These are phyloP conservation scores for Tricholomella constricta DNA, from an alignment of 768 basidiomycete species.

Conservation along the genomic window DNA sequence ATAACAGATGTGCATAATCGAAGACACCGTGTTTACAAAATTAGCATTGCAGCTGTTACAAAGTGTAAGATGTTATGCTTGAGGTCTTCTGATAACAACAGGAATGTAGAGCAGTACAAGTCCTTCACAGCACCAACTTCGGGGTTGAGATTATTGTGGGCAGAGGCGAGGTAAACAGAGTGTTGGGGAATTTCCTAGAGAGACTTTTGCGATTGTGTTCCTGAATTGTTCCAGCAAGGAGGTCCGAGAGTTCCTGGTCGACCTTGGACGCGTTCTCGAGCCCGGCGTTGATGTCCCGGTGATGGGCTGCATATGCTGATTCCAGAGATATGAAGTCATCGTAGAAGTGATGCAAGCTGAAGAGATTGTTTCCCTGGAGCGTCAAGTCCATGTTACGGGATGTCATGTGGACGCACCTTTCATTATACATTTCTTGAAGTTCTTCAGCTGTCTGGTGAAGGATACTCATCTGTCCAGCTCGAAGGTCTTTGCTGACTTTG, in stretches of 20 bases:
- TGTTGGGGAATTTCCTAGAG: constrained; percentile 51
- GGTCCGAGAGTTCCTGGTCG: constrained; percentile 35
- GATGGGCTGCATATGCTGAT: constrained; percentile 48
- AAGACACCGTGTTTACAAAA: neutral
- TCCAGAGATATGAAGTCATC: constrained; percentile 58
- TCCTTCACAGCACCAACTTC: constrained; percentile 14
- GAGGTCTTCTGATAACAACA: neutral
- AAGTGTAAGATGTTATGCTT: neutral
- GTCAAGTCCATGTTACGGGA: neutral
- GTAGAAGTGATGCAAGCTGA: constrained; percentile 48
- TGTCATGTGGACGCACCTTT: constrained; percentile 37
- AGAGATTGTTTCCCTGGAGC: neutral
- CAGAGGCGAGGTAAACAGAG: constrained; percentile 35
- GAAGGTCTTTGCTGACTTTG: constrained; percentile 47
- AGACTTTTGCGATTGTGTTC: constrained; percentile 51
- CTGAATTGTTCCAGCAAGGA: constrained; percentile 42
- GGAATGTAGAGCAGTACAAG: neutral
- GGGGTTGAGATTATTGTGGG: constrained; percentile 24
- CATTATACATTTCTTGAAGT: constrained; percentile 43
- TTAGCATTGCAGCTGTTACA: neutral
- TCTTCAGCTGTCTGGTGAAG: constrained; percentile 46
- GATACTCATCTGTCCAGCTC: constrained; percentile 45
- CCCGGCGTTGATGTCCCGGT: constrained; percentile 38
- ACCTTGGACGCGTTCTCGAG: constrained; percentile 46
- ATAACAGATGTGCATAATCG: neutral